These are phyloP conservation scores for Magnaporthales sp. DNA, from an alignment of 2,329 filamentous ascomycete species.

Conservation along the genomic window DNA sequence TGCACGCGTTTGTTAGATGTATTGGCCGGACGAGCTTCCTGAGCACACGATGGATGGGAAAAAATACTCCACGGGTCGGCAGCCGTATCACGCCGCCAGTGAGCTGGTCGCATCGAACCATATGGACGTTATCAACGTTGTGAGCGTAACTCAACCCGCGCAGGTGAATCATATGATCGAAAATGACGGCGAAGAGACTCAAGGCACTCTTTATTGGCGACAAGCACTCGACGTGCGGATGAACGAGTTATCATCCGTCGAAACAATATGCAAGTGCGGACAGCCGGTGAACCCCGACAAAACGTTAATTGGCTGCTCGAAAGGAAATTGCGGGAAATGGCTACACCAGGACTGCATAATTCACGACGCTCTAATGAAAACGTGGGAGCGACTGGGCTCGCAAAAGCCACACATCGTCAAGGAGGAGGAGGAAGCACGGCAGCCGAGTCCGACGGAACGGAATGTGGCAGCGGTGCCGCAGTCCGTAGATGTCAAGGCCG, in stretches of 20 bases:
- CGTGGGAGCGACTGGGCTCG: conserved; percentile 39
- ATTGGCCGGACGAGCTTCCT: conserved; percentile 64
- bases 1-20: conserved; percentile 68
- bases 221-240: conserved; percentile 52
- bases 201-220: conserved; percentile 53
- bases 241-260: conserved; percentile 46
- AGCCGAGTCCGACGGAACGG: conserved; percentile 43
- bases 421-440: conserved; percentile 32
- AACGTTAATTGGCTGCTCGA: conserved; percentile 48
- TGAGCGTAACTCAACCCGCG: conserved; percentile 56
- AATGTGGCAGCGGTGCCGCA: conserved; percentile 38
- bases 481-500: conserved; percentile 43
- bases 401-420: conserved; percentile 39
- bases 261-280: conserved; percentile 48
- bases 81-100: conserved; percentile 57
- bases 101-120: conserved; percentile 68
- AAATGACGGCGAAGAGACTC: conserved; percentile 54
- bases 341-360: conserved; percentile 56
- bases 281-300: conserved; percentile 55
- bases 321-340: conserved; percentile 47
- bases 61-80: conserved; percentile 41
- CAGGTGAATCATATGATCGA: conserved; percentile 62
- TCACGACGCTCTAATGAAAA: conserved; percentile 41
- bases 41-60: conserved; percentile 43
- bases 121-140: conserved; percentile 69